These are phyloP conservation scores for Boletales sp. DNA, from an alignment of 768 basidiomycete species.

Conservation along the genomic window DNA sequence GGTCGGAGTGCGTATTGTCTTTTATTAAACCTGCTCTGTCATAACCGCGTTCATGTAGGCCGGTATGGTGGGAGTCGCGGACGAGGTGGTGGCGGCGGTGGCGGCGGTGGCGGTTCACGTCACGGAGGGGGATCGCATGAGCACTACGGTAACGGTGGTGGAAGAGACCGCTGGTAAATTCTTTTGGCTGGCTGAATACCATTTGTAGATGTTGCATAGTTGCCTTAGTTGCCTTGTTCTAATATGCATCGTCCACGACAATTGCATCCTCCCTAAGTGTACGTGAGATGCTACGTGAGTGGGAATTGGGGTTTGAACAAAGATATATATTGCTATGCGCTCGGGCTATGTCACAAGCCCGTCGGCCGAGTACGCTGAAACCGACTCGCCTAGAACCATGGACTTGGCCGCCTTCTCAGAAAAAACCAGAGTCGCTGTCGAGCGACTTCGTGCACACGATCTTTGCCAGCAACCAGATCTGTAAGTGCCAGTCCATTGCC, in stretches of 20 bases:
- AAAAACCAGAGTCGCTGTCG: constrained; percentile 30
- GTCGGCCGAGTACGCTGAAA: not conserved
- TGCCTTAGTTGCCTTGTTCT: not conserved
- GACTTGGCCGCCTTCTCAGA: constrained; percentile 14
- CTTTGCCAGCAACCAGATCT: constrained; percentile 41
- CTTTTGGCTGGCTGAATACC: constrained; percentile 14
- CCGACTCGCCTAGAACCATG: not conserved
- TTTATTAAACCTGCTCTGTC: not conserved
- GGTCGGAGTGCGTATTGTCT: constrained; percentile 53
- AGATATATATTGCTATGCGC: no score
- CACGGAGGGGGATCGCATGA: constrained; percentile 20
- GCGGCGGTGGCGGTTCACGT: constrained; percentile 14
- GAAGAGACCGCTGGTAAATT: constrained; percentile 24
- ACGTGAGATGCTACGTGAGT: no score
- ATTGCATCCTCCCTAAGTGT: no score
- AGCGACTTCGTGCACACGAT: constrained; percentile 35
- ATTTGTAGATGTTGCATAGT: constrained; percentile 16
- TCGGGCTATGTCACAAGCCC: not conserved
- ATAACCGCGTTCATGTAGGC: constrained; percentile 34
- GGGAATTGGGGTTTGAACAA: no score
- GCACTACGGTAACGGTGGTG: constrained; percentile 19
- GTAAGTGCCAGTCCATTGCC: constrained; percentile 39
- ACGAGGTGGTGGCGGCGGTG: constrained; percentile 20
- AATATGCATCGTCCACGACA: not conserved
- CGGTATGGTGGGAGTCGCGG: constrained; percentile 52